Conservation (phyloP, 129 eudicot species). For the Flaveria bidentis region DNA sequence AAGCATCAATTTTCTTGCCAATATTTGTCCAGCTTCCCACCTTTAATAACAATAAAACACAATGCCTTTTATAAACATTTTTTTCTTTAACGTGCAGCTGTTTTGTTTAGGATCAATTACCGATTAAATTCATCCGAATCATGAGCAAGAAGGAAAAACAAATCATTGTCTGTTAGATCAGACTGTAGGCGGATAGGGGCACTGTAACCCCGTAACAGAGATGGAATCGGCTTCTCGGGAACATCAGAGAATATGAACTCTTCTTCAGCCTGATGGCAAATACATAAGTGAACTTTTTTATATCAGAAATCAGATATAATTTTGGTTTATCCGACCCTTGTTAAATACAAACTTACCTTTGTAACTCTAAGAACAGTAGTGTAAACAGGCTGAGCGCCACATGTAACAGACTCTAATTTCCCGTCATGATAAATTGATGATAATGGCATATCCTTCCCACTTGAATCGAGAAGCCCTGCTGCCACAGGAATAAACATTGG, state of each 20-base stretch:
- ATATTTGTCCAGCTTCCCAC: slow-evolving; percentile 94
- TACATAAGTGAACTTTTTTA: background rate
- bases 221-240: slow-evolving; percentile 75
- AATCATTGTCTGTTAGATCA: slow-evolving; percentile 76
- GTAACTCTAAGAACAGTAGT: slow-evolving; percentile 9
- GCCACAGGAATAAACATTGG: slow-evolving; percentile 97
- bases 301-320: background rate
- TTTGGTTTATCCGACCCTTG: background rate
- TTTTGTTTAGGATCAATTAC: slow-evolving; percentile 36
- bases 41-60: slow-evolving; percentile 33
- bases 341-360: background rate
- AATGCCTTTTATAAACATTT: background rate
- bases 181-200: slow-evolving; percentile 93
- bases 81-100: background rate
- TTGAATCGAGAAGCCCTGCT: slow-evolving; percentile 79
- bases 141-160: slow-evolving; percentile 92
- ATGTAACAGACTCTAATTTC: slow-evolving; percentile 51
- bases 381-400: slow-evolving; percentile 15
- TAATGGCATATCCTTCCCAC: slow-evolving; percentile 88
- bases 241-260: slow-evolving; percentile 78
- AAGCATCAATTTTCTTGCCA: slow-evolving; percentile 88
- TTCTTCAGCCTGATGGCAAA: slow-evolving; percentile 68
- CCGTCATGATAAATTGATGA: slow-evolving; percentile 71
- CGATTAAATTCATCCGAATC: slow-evolving; percentile 97
- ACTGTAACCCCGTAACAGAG: slow-evolving; percentile 84